Evolutionary conservation across 169 alveolate species (phyloP).

Genomic region (Pseudocohnilembus persalinus): DNA sequence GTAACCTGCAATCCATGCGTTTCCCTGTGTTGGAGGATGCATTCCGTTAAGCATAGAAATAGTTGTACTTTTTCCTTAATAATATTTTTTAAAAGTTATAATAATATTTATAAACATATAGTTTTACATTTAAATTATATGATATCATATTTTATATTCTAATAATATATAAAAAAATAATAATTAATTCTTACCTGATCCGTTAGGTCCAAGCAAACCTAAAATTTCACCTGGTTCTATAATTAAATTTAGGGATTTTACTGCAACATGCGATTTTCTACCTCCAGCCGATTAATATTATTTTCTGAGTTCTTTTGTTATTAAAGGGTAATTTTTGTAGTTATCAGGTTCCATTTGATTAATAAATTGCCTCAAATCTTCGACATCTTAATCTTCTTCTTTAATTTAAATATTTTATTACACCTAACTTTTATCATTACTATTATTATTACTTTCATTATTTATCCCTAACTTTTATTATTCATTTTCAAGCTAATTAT

Average conservation of each 20-base stretch:
- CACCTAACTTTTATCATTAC: no score
- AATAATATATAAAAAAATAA: constrained; percentile 48
- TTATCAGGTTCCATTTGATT: constrained; percentile 53
- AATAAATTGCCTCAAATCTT: constrained; percentile 65
- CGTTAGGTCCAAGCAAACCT: constrained; percentile 91
- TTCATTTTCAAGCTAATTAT: no score
- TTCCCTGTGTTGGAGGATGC: constrained; percentile 77
- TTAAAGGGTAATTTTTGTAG: constrained; percentile 76
- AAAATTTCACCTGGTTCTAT: constrained; percentile 84
- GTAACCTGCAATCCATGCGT: constrained; percentile 86
- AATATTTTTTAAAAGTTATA: constrained; percentile 9
- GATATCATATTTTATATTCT: background rate
- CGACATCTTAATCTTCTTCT: constrained; percentile 76
- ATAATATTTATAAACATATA: background rate
- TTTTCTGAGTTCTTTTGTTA: constrained; percentile 77
- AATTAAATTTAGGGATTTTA: constrained; percentile 68
- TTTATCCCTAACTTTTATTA: no score
- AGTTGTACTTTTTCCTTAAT: constrained; percentile 65
- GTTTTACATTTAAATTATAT: background rate
- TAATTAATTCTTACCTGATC: constrained; percentile 89
- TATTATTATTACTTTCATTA: no score
- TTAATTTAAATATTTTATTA: background rate
- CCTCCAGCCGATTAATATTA: constrained; percentile 76
- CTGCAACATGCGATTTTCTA: constrained; percentile 72
- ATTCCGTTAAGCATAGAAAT: constrained; percentile 87